Conservation (phyloP, 176 grass and related monocot species). For the Lolium perenne region DNA sequence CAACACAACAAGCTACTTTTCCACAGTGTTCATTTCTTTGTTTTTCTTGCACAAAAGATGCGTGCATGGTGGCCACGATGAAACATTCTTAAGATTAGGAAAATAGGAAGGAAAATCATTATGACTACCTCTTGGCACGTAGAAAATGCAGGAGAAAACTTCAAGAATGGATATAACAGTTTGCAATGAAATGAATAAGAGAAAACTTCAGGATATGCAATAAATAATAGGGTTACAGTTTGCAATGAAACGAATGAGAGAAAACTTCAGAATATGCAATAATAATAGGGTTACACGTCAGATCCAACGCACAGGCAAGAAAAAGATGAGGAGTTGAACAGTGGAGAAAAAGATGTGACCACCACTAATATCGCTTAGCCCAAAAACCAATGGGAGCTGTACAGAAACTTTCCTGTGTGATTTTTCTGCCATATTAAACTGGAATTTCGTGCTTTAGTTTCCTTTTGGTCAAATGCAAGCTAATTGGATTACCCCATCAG, state of each 20-base stretch:
- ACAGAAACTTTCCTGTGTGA: slow-evolving; percentile 22
- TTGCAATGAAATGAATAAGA: not conserved
- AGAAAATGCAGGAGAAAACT: slow-evolving; percentile 39
- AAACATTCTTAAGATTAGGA: slow-evolving; percentile 32
- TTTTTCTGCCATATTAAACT: not conserved
- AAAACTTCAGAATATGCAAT: not conserved
- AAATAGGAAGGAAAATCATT: slow-evolving; percentile 5
- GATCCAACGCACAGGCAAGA: slow-evolving; percentile 40
- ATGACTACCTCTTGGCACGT: slow-evolving; percentile 18
- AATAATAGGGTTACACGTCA: slow-evolving; percentile 43
- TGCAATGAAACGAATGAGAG: not conserved
- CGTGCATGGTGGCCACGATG: slow-evolving; percentile 41
- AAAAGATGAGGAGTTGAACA: not conserved
- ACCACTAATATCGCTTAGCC: slow-evolving; percentile 8
- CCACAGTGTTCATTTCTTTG: not conserved
- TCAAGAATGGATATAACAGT: slow-evolving; percentile 33
- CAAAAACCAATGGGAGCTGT: not conserved
- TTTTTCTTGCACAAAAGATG: not conserved
- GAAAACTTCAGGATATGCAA: not conserved
- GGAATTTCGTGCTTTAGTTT: not conserved
- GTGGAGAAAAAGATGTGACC: not conserved
- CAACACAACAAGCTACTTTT: slow-evolving; percentile 38
- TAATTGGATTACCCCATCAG: not conserved
- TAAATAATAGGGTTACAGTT: not conserved
- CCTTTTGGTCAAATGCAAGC: slow-evolving; percentile 38